phyloP scores from a whole-genome alignment of 2,329 filamentous ascomycete genomes.

The Cercospora janseana region DNA sequence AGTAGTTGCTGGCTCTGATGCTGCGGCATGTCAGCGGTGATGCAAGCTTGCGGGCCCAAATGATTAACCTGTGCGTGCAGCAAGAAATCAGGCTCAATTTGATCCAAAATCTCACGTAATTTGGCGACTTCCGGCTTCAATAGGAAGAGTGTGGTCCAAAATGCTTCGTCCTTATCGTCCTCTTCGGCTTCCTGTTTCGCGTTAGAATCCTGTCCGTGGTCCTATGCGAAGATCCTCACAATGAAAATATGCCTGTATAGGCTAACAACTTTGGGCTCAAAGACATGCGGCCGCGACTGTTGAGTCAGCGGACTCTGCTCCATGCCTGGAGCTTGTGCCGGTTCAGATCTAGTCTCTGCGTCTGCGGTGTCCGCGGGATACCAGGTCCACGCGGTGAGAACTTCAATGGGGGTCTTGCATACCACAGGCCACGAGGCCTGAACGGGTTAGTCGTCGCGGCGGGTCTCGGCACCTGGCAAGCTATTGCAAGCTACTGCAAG shows the following conservation, averaged over 20 bases:
- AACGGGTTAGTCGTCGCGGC: background rate
- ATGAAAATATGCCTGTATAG: slow-evolving; percentile 82
- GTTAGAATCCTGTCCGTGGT: background rate
- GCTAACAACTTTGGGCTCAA: slow-evolving; percentile 89
- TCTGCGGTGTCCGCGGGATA: too few species aligned
- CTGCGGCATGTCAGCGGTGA: slow-evolving; percentile 36
- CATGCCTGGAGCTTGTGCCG: background rate
- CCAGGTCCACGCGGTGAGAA: background rate
- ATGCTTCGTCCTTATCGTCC: slow-evolving; percentile 75
- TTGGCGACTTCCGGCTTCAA: slow-evolving; percentile 72
- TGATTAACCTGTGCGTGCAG: slow-evolving; percentile 66
- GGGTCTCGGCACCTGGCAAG: slow-evolving; percentile 7
- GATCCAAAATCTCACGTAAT: slow-evolving; percentile 66
- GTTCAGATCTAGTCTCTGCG: background rate
- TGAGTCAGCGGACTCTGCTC: slow-evolving; percentile 69
- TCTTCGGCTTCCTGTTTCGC: slow-evolving; percentile 58
- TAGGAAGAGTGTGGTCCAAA: slow-evolving; percentile 95
- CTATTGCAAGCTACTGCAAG: slow-evolving; percentile 3
- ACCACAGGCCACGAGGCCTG: slow-evolving; percentile 5
- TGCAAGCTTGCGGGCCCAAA: background rate
- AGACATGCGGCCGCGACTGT: slow-evolving; percentile 82
- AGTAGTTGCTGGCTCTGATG: slow-evolving; percentile 76
- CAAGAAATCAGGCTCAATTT: slow-evolving; percentile 71
- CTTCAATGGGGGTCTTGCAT: background rate
- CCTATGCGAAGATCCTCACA: slow-evolving; percentile 39